Percentiles rank a stretch among this genome's conserved stretches.
Conservation (phyloP, 2,329 filamentous ascomycete genomes). For the Alternaria tenuissima region DNA sequence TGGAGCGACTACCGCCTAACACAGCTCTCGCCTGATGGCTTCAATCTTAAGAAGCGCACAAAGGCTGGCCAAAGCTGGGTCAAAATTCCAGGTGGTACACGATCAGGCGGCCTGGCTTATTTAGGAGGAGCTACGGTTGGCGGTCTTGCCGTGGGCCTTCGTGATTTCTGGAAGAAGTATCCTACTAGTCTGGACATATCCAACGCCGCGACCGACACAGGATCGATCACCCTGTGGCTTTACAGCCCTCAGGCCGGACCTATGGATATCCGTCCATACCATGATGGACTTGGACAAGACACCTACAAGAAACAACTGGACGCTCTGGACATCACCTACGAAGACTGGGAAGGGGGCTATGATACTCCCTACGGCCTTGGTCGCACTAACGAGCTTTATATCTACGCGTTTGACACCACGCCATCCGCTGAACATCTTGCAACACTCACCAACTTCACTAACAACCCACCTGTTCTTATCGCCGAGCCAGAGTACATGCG, state of each 20-base stretch:
- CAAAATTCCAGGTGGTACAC: slow-evolving; percentile 64
- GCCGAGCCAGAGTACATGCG: slow-evolving; percentile 60
- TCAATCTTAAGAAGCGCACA: slow-evolving; percentile 67
- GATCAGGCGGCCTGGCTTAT: slow-evolving; percentile 66
- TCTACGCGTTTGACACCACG: slow-evolving; percentile 63
- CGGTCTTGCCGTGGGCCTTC: slow-evolving; percentile 66
- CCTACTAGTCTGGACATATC: slow-evolving; percentile 66
- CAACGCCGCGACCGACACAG: slow-evolving; percentile 59
- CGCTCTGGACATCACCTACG: slow-evolving; percentile 69
- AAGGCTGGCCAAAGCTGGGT: slow-evolving; percentile 66
- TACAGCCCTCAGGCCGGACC: slow-evolving; percentile 66
- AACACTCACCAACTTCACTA: slow-evolving; percentile 55
- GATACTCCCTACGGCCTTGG: slow-evolving; percentile 66
- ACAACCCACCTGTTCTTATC: slow-evolving; percentile 62
- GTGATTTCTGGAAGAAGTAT: slow-evolving; percentile 71
- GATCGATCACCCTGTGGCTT: slow-evolving; percentile 66
- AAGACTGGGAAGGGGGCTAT: slow-evolving; percentile 66
- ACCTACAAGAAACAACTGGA: slow-evolving; percentile 67
- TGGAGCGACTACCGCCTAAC: slow-evolving; percentile 67
- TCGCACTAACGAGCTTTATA: slow-evolving; percentile 64
- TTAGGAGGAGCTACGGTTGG: slow-evolving; percentile 65
- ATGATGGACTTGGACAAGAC: slow-evolving; percentile 65
- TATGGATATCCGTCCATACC: slow-evolving; percentile 65
- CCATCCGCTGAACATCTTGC: slow-evolving; percentile 60
- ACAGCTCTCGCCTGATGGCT: slow-evolving; percentile 68